Evolutionary conservation across 140 eudicot genomes (phyloP).

Genomic region (Stevia rebaudiana): DNA sequence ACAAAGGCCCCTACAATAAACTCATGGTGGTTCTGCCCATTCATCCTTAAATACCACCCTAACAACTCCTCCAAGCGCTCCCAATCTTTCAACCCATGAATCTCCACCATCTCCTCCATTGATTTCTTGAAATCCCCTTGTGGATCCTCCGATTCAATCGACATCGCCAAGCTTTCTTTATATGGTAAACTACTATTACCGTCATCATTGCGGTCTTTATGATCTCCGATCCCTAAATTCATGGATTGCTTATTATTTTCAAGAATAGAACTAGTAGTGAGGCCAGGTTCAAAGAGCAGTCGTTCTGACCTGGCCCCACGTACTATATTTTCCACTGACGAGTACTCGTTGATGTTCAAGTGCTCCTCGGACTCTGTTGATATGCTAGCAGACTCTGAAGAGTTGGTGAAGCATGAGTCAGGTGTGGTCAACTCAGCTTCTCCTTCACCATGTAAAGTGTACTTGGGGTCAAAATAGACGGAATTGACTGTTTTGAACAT

Average conservation of each 20-base stretch:
- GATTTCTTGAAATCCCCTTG: conserved; percentile 77
- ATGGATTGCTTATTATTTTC: conserved; percentile 24
- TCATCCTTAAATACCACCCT: conserved; percentile 74
- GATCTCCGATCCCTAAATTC: neutral
- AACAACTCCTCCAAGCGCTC: conserved; percentile 64
- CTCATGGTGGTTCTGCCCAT: conserved; percentile 62
- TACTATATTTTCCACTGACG: conserved; percentile 49
- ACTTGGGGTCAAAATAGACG: conserved; percentile 52
- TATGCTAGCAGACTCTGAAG: conserved; percentile 50
- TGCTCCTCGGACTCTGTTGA: conserved; percentile 50
- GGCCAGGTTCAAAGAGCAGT: conserved; percentile 63
- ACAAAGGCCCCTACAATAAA: conserved; percentile 72
- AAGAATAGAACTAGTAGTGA: conserved; percentile 40
- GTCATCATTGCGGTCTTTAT: neutral
- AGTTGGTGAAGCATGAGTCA: conserved; percentile 55
- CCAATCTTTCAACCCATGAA: conserved; percentile 62
- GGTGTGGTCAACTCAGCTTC: conserved; percentile 32
- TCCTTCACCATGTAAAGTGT: conserved; percentile 13
- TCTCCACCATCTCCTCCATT: conserved; percentile 92
- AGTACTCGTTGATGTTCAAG: conserved; percentile 13
- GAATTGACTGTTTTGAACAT: conserved; percentile 84
- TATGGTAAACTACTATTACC: conserved; percentile 27
- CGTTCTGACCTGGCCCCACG: conserved; percentile 59
- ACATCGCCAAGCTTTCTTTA: conserved; percentile 53
- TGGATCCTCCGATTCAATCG: conserved; percentile 72